Percentiles rank a stretch among this genome's conserved stretches.
Evolutionary conservation across 345 rosid genomes (phyloP).

Genomic region (Limnanthes douglasii): DNA sequence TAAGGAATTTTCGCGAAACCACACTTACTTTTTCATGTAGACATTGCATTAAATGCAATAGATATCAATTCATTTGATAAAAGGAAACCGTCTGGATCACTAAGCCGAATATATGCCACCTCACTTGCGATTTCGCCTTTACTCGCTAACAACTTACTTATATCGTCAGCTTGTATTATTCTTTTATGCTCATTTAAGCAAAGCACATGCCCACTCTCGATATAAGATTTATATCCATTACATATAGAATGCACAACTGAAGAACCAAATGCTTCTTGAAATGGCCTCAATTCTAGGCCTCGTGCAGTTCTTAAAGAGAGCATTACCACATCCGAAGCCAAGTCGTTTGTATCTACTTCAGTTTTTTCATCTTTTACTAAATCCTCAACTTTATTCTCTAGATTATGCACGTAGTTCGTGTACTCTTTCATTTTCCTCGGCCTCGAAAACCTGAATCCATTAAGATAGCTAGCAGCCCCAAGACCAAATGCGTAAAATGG

Average conservation of each 20-base stretch:
- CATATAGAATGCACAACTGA: conserved; percentile 38
- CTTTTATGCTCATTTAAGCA: conserved; percentile 48
- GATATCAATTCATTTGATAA: conserved; percentile 80
- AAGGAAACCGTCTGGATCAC: conserved; percentile 88
- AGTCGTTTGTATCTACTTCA: conserved; percentile 34
- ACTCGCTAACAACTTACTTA: conserved; percentile 13
- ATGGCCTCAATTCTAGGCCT: conserved; percentile 57
- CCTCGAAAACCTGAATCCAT: conserved; percentile 79
- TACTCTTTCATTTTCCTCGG: conserved; percentile 74
- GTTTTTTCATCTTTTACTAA: conserved; percentile 14
- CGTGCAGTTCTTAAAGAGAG: conserved; percentile 73
- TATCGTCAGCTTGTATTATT: conserved; percentile 24
- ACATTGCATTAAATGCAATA: conserved; percentile 39
- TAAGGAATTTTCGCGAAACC: too few relatives aligned
- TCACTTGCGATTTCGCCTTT: conserved; percentile 20
- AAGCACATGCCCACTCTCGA: conserved; percentile 60
- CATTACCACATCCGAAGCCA: conserved; percentile 76
- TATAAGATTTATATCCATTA: conserved; percentile 38
- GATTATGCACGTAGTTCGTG: conserved; percentile 33
- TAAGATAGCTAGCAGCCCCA: conserved; percentile 82
- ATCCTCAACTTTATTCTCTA: conserved; percentile 37
- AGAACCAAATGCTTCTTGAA: conserved; percentile 43
- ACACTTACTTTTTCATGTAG: conserved; percentile 31
- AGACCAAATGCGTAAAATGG: conserved; percentile 85
- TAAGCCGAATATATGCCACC: conserved; percentile 44